Percentiles rank a stretch among this genome's conserved stretches.
phyloP scores from a whole-genome alignment of 768 basidiomycete species.

The Albatrellus ellisii region DNA sequence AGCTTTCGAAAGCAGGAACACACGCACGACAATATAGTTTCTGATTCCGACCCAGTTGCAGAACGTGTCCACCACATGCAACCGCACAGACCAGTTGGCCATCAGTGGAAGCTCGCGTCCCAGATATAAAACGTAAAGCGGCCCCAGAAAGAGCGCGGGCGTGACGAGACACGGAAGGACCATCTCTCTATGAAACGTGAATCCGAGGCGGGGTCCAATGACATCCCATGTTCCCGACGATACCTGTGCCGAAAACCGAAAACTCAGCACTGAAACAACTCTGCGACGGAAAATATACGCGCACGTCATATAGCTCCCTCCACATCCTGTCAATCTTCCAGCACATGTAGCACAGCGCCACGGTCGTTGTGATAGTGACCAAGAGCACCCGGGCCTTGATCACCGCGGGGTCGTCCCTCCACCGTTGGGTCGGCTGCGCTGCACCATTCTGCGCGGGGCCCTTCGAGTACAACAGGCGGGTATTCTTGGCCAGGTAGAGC shows the following conservation, averaged over 20 bases:
- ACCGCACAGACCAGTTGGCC: conserved; percentile 29
- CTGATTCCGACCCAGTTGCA: conserved; percentile 46
- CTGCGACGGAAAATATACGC: background rate
- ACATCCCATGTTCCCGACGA: conserved; percentile 14
- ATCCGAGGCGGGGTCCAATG: conserved; percentile 11
- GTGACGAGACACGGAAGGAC: conserved; percentile 47
- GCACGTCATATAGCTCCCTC: conserved; percentile 8
- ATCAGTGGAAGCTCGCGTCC: conserved; percentile 41
- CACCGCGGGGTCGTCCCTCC: conserved; percentile 77
- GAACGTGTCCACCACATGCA: conserved; percentile 28
- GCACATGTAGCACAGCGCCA: conserved; percentile 41
- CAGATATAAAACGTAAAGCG: conserved; percentile 48
- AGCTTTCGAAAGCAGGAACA: background rate
- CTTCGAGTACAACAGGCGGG: conserved; percentile 39
- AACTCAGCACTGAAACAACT: background rate
- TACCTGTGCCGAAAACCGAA: background rate
- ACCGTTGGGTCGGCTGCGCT: conserved; percentile 31
- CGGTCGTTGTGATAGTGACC: conserved; percentile 46
- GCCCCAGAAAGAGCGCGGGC: conserved; percentile 66
- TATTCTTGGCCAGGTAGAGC: conserved; percentile 60
- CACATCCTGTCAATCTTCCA: conserved; percentile 22
- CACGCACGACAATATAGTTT: conserved; percentile 47
- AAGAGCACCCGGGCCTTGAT: conserved; percentile 69
- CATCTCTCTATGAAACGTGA: conserved; percentile 11
- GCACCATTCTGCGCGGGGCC: conserved; percentile 16